phyloP scores from a whole-genome alignment of 495 filamentous ascomycete genomes.

The Paragyromitra xinjiangensis region DNA sequence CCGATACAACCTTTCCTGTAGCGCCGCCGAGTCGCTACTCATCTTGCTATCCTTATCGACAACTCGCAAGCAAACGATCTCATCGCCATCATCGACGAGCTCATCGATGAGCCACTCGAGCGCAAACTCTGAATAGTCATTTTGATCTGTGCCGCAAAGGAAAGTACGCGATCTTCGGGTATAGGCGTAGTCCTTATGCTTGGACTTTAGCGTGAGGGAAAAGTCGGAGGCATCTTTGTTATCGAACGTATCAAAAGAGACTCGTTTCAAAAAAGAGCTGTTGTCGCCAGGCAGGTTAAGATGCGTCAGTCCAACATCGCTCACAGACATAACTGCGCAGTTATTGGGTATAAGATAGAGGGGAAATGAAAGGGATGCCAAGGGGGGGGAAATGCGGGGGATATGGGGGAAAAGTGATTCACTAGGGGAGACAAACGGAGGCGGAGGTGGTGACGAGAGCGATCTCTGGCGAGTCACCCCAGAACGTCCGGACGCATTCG shows the following conservation, averaged over 20 bases:
- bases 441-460: slow-evolving; percentile 57
- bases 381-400: slow-evolving; percentile 39
- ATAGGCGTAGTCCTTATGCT: slow-evolving; percentile 88
- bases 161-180: slow-evolving; percentile 88
- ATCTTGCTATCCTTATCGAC: slow-evolving; percentile 85
- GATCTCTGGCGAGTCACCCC: slow-evolving; percentile 53
- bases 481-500: slow-evolving; percentile 49
- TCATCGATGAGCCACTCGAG: slow-evolving; percentile 94
- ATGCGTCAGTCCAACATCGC: slow-evolving; percentile 51
- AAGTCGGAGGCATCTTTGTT: slow-evolving; percentile 81
- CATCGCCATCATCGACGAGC: slow-evolving; percentile 94
- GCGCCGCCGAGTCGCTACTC: slow-evolving; percentile 67
- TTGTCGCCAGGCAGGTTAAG: slow-evolving; percentile 37
- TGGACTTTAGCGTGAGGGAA: slow-evolving; percentile 84
- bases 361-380: slow-evolving; percentile 28
- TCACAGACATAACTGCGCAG: slow-evolving; percentile 42
- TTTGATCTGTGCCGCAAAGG: slow-evolving; percentile 91
- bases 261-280: slow-evolving; percentile 60
- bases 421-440: slow-evolving; percentile 55
- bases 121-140: slow-evolving; percentile 94
- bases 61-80: slow-evolving; percentile 91
- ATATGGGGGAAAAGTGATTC: slow-evolving; percentile 22
- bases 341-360: slow-evolving; percentile 38
- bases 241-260: slow-evolving; percentile 94
- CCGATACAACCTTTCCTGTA: slow-evolving; percentile 79